Evolutionary conservation across 306 rosid species (phyloP), one percentile per base, ranked within the genome.

Genomic region (Cucurbita argyrosperma): DNA sequence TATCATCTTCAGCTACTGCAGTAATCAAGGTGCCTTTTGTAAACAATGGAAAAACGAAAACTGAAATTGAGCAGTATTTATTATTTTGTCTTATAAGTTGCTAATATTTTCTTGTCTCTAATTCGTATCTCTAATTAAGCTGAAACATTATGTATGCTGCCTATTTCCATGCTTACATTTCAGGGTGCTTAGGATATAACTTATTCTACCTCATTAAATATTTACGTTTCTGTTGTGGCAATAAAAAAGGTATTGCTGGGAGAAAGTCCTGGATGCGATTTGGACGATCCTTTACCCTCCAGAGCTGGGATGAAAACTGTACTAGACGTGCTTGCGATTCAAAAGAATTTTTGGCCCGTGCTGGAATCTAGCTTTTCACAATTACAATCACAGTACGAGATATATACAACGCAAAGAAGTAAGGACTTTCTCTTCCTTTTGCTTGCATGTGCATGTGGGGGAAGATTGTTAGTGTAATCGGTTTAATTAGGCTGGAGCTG

Each of bases 1-100:
- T 94, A 79, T 94, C 99, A 4, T 85, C 96, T 54, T 94, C 99
- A 9, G 96, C 99, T 47, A 87, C 97, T 76, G 84, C 89, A 51
- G 99, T 94, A 70, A 83, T 88, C 64, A 89, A 94, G 99, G 99
- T 94, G 78, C 78, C 35, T 79, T 74, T 78, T 76, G 38, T 80
- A 42, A 57, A 40, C 45, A 54, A 15, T 23, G 40, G 21, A 21
- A 18, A 56, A 23, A 2, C 8, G 10, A 19, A 13, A 42, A 73
- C 5, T 47, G 42, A 68, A 68, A 68, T 68, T 46, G 52, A 19
- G n/a, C 73, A 68, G 15, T 13, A 46, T 23, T 12, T 21, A 0
- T 42, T 16, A 21, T 23, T 39, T 74, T 35, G 30, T n/a, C 21
- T 21, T 65, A 19, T 21, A 16, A 60, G 47, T 13, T 16, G 60